A percentile compares a stretch with the other conserved stretches of the same genome.
phyloP scores from a whole-genome alignment of 2,329 filamentous ascomycete species.

The Fusarium caatingaense region DNA sequence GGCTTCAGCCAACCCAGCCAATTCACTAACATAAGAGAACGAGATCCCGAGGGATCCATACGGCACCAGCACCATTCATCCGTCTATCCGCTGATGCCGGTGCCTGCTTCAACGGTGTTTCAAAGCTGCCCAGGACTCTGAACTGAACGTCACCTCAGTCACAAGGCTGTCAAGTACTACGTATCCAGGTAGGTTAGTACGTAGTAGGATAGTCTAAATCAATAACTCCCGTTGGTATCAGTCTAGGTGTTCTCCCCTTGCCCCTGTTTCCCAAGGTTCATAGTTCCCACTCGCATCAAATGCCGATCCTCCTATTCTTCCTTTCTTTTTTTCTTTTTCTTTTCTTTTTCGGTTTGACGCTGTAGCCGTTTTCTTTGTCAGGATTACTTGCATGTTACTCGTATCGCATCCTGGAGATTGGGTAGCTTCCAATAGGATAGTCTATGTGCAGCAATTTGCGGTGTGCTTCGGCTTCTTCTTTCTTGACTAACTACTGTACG shows the following conservation, averaged over 20 bases:
- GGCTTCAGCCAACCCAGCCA: slow-evolving; percentile 39
- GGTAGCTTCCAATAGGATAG: not conserved
- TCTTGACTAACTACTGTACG: not conserved
- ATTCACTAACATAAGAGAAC: not conserved
- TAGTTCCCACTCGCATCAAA: slow-evolving; percentile 20
- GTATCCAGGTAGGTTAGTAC: not conserved
- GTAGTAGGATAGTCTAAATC: not conserved
- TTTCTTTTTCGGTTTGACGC: slow-evolving; percentile 15
- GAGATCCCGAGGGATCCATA: slow-evolving; percentile 1
- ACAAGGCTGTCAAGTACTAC: slow-evolving; percentile 25
- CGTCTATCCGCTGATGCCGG: slow-evolving; percentile 4
- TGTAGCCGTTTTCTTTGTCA: slow-evolving; percentile 28
- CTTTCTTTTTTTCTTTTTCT: not conserved
- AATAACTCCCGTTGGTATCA: not conserved
- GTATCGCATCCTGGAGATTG: not conserved
- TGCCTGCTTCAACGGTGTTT: slow-evolving; percentile 33
- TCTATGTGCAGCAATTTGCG: not conserved
- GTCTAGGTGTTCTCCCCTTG: not conserved
- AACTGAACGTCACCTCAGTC: slow-evolving; percentile 27
- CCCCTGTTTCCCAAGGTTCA: slow-evolving; percentile 17
- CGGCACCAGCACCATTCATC: not conserved
- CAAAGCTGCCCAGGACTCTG: slow-evolving; percentile 16
- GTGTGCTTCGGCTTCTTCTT: not conserved
- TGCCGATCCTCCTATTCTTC: slow-evolving; percentile 41
- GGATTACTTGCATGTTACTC: not conserved